These are phyloP conservation scores for Eutrema heterophyllum DNA, from an alignment of 345 rosid species.

Conservation along the genomic window DNA sequence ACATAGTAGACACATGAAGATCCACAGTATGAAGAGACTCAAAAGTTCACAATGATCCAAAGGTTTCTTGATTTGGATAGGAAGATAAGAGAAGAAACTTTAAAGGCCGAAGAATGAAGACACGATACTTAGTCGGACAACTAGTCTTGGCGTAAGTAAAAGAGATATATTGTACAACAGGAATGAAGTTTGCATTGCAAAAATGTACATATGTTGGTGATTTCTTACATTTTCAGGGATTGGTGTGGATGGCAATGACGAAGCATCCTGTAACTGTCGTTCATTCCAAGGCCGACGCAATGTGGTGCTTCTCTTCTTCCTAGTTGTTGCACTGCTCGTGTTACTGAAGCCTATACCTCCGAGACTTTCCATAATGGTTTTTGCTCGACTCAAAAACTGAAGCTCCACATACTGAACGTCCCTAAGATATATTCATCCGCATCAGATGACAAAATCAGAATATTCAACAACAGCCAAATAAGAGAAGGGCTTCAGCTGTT, in stretches of 20 bases:
- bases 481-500: background rate
- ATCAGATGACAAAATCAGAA: background rate
- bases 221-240: conserved; percentile 54
- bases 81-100: background rate
- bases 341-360: conserved; percentile 49
- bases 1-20: background rate
- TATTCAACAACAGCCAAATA: background rate
- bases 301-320: conserved; percentile 62
- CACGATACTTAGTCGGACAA: background rate
- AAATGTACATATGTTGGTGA: background rate
- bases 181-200: background rate
- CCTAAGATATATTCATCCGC: background rate
- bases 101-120: background rate
- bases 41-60: background rate
- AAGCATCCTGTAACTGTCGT: conserved; percentile 47
- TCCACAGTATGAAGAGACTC: background rate
- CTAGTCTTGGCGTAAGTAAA: background rate
- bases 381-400: background rate
- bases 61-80: background rate
- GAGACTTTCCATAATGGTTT: conserved; percentile 48
- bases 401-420: background rate
- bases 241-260: conserved; percentile 67
- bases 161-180: background rate
- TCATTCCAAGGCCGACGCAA: conserved; percentile 70
- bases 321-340: conserved; percentile 48